Conservation (phyloP, 495 filamentous ascomycete species). For the Haplographium delicatum region DNA sequence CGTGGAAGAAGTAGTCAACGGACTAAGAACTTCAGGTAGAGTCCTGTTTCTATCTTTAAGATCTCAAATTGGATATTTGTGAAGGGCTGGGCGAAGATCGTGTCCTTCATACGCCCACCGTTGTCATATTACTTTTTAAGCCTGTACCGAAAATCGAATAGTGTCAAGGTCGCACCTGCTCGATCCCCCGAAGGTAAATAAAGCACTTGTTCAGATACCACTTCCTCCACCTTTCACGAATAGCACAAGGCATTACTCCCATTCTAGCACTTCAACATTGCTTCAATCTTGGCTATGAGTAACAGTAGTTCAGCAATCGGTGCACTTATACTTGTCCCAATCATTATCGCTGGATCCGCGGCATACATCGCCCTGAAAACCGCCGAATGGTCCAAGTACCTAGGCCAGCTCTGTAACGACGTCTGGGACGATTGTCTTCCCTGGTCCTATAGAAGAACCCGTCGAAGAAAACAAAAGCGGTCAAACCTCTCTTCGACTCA, state of each 20-base stretch:
- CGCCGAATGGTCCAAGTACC: constrained; percentile 3
- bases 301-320: constrained; percentile 33
- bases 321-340: constrained; percentile 51
- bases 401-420: background rate
- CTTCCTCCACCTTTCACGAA: no score
- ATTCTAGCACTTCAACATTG: constrained; percentile 23
- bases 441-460: constrained; percentile 1
- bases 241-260: constrained; percentile 8
- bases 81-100: no score
- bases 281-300: constrained; percentile 32
- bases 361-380: constrained; percentile 42
- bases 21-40: no score
- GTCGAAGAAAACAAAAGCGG: constrained; percentile 20
- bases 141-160: no score
- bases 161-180: no score
- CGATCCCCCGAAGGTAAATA: no score
- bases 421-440: constrained; percentile 14
- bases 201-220: no score
- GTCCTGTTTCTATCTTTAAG: no score
- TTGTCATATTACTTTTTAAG: no score
- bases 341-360: constrained; percentile 39
- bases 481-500: constrained; percentile 24
- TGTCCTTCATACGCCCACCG: no score
- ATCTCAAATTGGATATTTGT: no score
- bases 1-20: no score